Percentiles rank a stretch among this genome's conserved stretches.
Evolutionary conservation across 2,329 filamentous ascomycete genomes (phyloP).

Genomic region (Aspergillus transmontanensis): DNA sequence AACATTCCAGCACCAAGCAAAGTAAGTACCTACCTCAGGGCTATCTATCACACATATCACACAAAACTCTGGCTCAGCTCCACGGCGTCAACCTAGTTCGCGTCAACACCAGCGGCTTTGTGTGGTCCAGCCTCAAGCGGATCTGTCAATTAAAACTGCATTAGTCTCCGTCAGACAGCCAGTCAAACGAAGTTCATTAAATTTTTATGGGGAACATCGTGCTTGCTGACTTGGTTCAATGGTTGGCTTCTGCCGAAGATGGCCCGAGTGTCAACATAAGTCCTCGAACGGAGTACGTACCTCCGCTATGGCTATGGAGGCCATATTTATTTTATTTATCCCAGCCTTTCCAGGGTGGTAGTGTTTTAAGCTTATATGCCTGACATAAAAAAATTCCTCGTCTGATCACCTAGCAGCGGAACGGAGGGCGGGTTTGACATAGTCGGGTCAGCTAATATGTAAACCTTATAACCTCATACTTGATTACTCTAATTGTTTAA

Average conservation of each 20-base stretch:
- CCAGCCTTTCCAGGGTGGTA: background rate
- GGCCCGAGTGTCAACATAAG: background rate
- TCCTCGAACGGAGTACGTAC: background rate
- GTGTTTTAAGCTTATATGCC: background rate
- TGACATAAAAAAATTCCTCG: background rate
- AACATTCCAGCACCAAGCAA: background rate
- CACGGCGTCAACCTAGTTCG: background rate
- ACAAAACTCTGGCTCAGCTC: background rate
- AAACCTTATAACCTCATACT: background rate
- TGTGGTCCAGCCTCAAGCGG: slow-evolving; percentile 3
- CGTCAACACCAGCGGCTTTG: background rate
- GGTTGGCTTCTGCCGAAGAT: background rate
- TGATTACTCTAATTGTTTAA: background rate
- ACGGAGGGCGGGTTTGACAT: background rate
- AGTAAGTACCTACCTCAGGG: background rate
- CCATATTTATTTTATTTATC: background rate
- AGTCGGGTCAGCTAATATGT: background rate
- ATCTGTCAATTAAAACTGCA: background rate
- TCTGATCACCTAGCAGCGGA: background rate
- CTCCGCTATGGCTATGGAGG: background rate
- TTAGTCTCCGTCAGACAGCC: background rate
- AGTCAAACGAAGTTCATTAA: background rate
- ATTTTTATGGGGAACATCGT: background rate
- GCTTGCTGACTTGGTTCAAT: background rate
- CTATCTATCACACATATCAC: background rate